A percentile compares a stretch with the other conserved stretches of the same genome.
Conservation (phyloP, 305 asterid genomes). For the Nicotiana rustica region DNA sequence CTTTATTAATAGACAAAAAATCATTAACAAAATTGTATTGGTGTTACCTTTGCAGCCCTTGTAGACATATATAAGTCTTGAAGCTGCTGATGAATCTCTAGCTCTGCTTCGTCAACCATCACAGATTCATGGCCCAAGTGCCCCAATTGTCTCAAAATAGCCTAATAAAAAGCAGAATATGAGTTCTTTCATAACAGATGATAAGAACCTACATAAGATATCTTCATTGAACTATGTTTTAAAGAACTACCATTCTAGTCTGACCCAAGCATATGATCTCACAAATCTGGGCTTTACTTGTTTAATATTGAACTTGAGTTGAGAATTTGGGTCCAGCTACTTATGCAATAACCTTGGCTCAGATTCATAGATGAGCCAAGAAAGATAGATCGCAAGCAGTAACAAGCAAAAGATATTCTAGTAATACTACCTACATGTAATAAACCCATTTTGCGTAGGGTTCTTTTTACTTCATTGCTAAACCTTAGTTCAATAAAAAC, state of each 20-base stretch:
- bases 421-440: not conserved
- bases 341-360: not conserved
- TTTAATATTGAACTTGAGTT: constrained; percentile 22
- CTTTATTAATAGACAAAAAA: not conserved
- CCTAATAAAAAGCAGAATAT: constrained; percentile 50
- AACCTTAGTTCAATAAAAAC: not conserved
- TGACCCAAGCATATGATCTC: constrained; percentile 26
- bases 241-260: not conserved
- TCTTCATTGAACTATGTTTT: constrained; percentile 16
- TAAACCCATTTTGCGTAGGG: constrained; percentile 1
- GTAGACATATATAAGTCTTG: constrained; percentile 87
- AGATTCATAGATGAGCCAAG: not conserved
- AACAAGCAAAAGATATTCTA: constrained; percentile 20
- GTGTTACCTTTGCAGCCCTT: constrained; percentile 80
- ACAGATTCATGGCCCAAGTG: constrained; percentile 86
- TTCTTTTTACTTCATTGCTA: constrained; percentile 25
- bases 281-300: not conserved
- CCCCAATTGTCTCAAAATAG: constrained; percentile 83
- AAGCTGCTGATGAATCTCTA: constrained; percentile 71
- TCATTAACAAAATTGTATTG: not conserved
- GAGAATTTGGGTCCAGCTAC: not conserved
- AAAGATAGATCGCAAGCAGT: constrained; percentile 5
- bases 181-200: not conserved
- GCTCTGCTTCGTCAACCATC: constrained; percentile 75
- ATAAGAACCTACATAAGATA: not conserved